phyloP scores from a whole-genome alignment of 108 stramenopile genomes.

The Aurantiochytrium sp. region DNA sequence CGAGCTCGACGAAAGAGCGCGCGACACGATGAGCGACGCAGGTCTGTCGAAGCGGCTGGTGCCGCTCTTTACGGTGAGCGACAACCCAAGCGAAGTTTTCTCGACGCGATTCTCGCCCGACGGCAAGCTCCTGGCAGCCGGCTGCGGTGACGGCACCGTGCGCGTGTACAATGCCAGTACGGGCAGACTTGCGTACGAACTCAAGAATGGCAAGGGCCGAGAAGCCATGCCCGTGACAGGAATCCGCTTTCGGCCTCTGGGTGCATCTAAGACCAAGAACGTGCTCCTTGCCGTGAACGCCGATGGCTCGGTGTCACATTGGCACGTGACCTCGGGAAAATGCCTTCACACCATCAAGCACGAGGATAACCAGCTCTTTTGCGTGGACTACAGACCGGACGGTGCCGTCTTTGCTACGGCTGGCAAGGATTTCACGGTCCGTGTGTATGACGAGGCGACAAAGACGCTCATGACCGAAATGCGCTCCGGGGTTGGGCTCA shows the following conservation, averaged over 20 bases:
- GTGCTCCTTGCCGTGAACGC: constrained; percentile 50
- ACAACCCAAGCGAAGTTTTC: constrained; percentile 52
- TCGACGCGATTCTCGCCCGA: constrained; percentile 46
- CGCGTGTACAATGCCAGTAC: constrained; percentile 51
- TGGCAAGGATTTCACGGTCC: constrained; percentile 48
- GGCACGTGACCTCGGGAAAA: constrained; percentile 63
- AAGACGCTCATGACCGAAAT: constrained; percentile 34
- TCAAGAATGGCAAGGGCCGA: constrained; percentile 29
- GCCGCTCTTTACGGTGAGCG: constrained; percentile 47
- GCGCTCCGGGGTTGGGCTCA: background rate
- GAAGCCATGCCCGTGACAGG: constrained; percentile 36
- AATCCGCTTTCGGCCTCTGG: constrained; percentile 42
- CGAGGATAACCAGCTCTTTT: constrained; percentile 50
- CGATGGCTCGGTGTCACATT: constrained; percentile 46
- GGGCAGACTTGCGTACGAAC: constrained; percentile 46
- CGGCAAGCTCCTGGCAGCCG: constrained; percentile 52
- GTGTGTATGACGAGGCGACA: constrained; percentile 52
- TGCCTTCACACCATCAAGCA: constrained; percentile 43
- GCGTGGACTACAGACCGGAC: constrained; percentile 46
- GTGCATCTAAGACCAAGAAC: constrained; percentile 42
- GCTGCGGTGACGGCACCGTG: constrained; percentile 56
- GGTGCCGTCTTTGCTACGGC: constrained; percentile 39
- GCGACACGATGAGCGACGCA: background rate
- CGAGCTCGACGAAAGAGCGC: background rate
- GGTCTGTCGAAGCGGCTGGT: constrained; percentile 22